These are phyloP conservation scores for Mycosphaerella sp. DNA, from an alignment of 2,329 filamentous ascomycete genomes.

Conservation along the genomic window DNA sequence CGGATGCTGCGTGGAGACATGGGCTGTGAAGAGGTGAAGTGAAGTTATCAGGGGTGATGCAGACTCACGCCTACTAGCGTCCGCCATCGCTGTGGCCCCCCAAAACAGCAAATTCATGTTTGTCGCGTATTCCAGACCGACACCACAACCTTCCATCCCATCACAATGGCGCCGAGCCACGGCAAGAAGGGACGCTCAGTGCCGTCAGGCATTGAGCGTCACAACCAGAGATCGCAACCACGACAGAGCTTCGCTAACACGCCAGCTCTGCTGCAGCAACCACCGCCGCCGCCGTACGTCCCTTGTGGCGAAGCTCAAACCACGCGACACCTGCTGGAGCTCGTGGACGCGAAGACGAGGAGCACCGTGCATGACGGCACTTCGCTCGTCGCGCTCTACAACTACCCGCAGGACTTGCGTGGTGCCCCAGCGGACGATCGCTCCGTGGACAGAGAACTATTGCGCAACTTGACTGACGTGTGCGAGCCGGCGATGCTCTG, in stretches of 20 bases:
- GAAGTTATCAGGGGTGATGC: too few relatives aligned
- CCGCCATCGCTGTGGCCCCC: too few relatives aligned
- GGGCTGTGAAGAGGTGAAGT: too few relatives aligned
- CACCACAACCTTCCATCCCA: background rate
- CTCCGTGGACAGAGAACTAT: constrained; percentile 11
- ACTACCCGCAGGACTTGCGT: background rate
- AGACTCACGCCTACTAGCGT: too few relatives aligned
- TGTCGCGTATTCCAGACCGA: too few relatives aligned
- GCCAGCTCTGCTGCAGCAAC: background rate
- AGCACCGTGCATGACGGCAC: too few relatives aligned
- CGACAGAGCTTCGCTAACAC: background rate
- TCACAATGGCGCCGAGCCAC: background rate
- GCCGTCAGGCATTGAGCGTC: background rate
- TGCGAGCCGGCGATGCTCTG: constrained; percentile 8
- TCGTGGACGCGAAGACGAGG: background rate
- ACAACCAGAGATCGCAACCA: background rate
- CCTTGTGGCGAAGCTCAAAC: background rate
- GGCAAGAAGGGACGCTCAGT: background rate
- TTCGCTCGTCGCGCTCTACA: background rate
- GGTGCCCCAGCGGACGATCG: background rate
- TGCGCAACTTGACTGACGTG: constrained; percentile 12
- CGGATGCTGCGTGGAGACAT: too few relatives aligned
- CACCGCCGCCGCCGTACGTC: background rate
- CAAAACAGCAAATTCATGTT: too few relatives aligned
- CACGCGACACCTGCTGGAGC: background rate